Conservation (phyloP, 75 land plant species). For the Selaginella tamariscina region DNA sequence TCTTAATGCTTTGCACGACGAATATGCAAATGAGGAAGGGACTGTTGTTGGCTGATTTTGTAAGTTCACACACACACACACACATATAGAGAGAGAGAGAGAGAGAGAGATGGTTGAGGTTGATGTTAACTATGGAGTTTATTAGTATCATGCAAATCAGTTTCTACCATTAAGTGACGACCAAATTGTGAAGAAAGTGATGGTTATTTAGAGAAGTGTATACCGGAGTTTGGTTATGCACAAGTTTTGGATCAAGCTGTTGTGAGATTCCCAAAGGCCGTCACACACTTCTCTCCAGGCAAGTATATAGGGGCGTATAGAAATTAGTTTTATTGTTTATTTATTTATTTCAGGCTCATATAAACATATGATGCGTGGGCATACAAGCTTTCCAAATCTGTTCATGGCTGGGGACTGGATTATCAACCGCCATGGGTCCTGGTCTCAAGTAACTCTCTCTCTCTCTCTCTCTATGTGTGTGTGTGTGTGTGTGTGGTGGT, state of each 20-base stretch:
- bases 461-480: too few relatives aligned
- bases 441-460: conserved; percentile 71
- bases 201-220: conserved; percentile 42
- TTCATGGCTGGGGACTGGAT: conserved; percentile 95
- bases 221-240: conserved; percentile 43
- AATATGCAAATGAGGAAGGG: conserved; percentile 45
- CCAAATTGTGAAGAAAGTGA: conserved; percentile 46
- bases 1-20: conserved; percentile 58
- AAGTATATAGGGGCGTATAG: too few relatives aligned
- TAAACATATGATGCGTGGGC: conserved; percentile 71
- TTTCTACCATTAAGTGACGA: conserved; percentile 54
- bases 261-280: conserved; percentile 46
- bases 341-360: conserved; percentile 52
- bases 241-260: conserved; percentile 48
- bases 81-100: too few relatives aligned
- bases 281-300: conserved; percentile 84
- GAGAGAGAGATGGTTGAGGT: too few relatives aligned
- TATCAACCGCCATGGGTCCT: conserved; percentile 67
- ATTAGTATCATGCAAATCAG: conserved; percentile 68
- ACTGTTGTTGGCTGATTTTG: conserved; percentile 77
- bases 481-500: too few relatives aligned
- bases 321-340: neutral
- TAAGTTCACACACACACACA: too few relatives aligned
- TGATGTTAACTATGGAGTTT: neutral
- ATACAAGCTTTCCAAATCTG: conserved; percentile 64